These are phyloP conservation scores for Diaporthe batatas DNA, from an alignment of 2,329 filamentous ascomycete species.

Conservation along the genomic window DNA sequence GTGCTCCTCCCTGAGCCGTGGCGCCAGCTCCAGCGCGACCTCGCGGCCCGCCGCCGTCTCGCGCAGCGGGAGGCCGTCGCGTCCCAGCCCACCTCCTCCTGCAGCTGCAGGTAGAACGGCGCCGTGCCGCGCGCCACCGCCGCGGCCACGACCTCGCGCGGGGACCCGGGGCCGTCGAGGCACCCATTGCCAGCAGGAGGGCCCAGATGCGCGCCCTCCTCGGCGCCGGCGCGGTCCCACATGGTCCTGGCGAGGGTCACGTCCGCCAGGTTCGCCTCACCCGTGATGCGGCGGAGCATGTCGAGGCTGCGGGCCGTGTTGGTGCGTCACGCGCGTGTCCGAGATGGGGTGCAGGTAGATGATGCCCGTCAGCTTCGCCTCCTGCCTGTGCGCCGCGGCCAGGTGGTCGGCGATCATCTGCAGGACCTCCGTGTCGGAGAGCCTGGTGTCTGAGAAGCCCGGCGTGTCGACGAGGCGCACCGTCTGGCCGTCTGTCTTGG, in stretches of 20 bases:
- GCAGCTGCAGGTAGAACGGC: constrained; percentile 75
- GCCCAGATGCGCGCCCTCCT: constrained; percentile 50
- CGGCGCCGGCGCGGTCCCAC: constrained; percentile 55
- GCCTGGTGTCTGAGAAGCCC: constrained; percentile 60
- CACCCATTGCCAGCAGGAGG: constrained; percentile 51
- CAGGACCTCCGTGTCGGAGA: constrained; percentile 60
- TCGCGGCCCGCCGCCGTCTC: constrained; percentile 61
- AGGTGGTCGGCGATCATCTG: constrained; percentile 57
- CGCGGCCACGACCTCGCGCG: too few species aligned
- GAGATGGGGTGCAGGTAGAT: constrained; percentile 62
- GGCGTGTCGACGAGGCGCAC: constrained; percentile 60
- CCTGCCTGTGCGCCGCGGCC: constrained; percentile 48
- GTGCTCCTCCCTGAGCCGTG: constrained; percentile 66
- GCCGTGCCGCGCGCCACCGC: too few species aligned
- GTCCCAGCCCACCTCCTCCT: constrained; percentile 74
- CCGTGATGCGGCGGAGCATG: constrained; percentile 60
- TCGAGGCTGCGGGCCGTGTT: constrained; percentile 56
- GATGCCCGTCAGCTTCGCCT: constrained; percentile 56
- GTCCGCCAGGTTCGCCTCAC: constrained; percentile 54
- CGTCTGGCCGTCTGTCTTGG: constrained; percentile 47
- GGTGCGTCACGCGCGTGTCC: constrained; percentile 56
- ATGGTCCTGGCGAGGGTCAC: constrained; percentile 59
- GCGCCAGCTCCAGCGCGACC: constrained; percentile 69
- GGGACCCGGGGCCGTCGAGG: constrained; percentile 44
- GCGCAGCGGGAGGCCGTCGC: constrained; percentile 66